These are phyloP conservation scores for Trichoderma harzianum DNA, from an alignment of 2,329 filamentous ascomycete genomes.

Conservation along the genomic window DNA sequence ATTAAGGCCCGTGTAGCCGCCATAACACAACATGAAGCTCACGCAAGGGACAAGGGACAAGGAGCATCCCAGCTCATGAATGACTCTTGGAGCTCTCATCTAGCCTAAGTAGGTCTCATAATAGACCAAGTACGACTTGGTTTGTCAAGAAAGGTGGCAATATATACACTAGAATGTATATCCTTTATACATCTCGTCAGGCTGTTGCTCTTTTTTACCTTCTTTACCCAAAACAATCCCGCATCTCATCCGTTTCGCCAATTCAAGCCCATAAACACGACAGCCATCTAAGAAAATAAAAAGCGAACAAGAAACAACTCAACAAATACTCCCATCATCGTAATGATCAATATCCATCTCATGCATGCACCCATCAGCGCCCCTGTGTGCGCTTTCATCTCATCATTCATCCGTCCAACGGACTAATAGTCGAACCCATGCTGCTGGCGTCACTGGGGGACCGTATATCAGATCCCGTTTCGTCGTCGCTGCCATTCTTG, in stretches of 20 bases:
- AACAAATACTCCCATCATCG: not conserved
- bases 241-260: constrained; percentile 6
- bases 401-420: constrained; percentile 17
- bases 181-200: not conserved
- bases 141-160: not conserved
- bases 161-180: not conserved
- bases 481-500: constrained; percentile 32
- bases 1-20: not conserved
- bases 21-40: not conserved
- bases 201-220: not conserved
- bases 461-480: constrained; percentile 35
- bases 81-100: not conserved
- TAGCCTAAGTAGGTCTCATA: not conserved
- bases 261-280: not conserved
- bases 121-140: not conserved
- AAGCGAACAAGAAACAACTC: not conserved
- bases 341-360: not conserved
- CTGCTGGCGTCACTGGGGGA: constrained; percentile 39
- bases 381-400: not conserved
- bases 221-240: constrained; percentile 2
- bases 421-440: constrained; percentile 35
- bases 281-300: not conserved
- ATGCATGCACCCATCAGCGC: not conserved
- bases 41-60: not conserved
- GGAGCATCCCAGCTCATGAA: not conserved